These are phyloP conservation scores for Aspergillus avenaceus DNA, from an alignment of 495 filamentous ascomycete genomes.

Conservation along the genomic window DNA sequence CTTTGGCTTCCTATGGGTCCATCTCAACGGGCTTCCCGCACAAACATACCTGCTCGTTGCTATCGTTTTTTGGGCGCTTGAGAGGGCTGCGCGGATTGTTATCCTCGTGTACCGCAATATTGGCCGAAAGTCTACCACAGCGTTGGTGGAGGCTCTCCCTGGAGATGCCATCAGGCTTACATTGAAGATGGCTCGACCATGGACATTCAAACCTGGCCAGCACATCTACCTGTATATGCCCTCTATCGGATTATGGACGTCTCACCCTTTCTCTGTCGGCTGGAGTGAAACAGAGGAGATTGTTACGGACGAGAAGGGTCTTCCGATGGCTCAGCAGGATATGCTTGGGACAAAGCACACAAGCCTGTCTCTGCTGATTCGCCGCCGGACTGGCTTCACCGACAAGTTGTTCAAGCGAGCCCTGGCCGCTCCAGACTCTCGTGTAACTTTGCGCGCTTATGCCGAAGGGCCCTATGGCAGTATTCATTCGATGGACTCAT, in stretches of 20 bases:
- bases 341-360: conserved; percentile 41
- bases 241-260: conserved; percentile 72
- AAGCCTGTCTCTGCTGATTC: conserved; percentile 73
- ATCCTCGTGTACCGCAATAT: conserved; percentile 70
- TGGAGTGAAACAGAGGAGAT: conserved; percentile 60
- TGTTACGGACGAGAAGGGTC: conserved; percentile 38
- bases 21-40: conserved; percentile 63
- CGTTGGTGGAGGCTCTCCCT: conserved; percentile 69
- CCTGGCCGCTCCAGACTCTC: conserved; percentile 31
- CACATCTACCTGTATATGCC: conserved; percentile 86
- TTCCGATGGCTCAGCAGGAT: conserved; percentile 35
- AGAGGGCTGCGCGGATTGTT: conserved; percentile 65
- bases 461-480: conserved; percentile 89
- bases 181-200: conserved; percentile 69
- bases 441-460: conserved; percentile 52
- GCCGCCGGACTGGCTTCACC: conserved; percentile 84
- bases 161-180: conserved; percentile 83
- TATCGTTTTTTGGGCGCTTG: conserved; percentile 71
- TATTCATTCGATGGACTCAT: conserved; percentile 78
- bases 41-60: conserved; percentile 63
- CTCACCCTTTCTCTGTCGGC: conserved; percentile 89
- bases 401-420: conserved; percentile 70
- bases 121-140: conserved; percentile 59
- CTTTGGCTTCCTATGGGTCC: conserved; percentile 66
- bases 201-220: conserved; percentile 76